Percentiles rank a stretch among this genome's conserved stretches.
Conservation (phyloP, 1,284 basidiomycete genomes). For the Boletus austroedulis region DNA sequence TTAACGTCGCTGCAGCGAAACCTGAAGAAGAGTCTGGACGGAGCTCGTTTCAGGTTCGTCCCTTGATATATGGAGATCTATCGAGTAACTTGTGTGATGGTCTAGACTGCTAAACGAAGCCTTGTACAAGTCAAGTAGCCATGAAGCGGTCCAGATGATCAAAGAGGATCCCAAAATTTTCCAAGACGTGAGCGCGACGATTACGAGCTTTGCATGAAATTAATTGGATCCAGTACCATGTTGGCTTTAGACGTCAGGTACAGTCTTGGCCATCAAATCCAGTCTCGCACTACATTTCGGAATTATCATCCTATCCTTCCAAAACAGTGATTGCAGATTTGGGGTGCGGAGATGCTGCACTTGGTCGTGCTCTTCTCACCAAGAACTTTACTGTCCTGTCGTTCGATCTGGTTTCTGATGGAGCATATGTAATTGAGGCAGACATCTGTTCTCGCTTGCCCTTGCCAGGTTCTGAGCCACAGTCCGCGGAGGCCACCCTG, state of each 20-base stretch:
- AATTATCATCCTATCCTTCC: slow-evolving; percentile 56
- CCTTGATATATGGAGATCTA: slow-evolving; percentile 1
- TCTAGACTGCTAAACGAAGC: slow-evolving; percentile 84
- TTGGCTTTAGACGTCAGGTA: slow-evolving; percentile 86
- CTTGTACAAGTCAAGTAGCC: slow-evolving; percentile 80
- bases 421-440: slow-evolving; percentile 70
- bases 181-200: slow-evolving; percentile 57
- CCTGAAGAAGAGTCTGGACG: slow-evolving; percentile 78
- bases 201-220: slow-evolving; percentile 1
- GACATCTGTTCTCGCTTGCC: slow-evolving; percentile 77
- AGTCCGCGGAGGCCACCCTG: slow-evolving; percentile 39
- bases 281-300: slow-evolving; percentile 70
- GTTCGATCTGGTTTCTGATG: slow-evolving; percentile 79
- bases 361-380: slow-evolving; percentile 73
- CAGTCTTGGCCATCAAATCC: slow-evolving; percentile 90
- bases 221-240: slow-evolving; percentile 69
- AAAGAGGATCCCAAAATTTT: slow-evolving; percentile 73
- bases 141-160: slow-evolving; percentile 77
- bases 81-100: slow-evolving; percentile 2
- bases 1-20: slow-evolving; percentile 72
- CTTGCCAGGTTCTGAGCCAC: slow-evolving; percentile 75
- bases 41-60: slow-evolving; percentile 78
- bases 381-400: slow-evolving; percentile 72
- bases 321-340: slow-evolving; percentile 86
- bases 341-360: slow-evolving; percentile 91